Conservation (phyloP, 495 filamentous ascomycete species). For the Trichoderma gamsii region DNA sequence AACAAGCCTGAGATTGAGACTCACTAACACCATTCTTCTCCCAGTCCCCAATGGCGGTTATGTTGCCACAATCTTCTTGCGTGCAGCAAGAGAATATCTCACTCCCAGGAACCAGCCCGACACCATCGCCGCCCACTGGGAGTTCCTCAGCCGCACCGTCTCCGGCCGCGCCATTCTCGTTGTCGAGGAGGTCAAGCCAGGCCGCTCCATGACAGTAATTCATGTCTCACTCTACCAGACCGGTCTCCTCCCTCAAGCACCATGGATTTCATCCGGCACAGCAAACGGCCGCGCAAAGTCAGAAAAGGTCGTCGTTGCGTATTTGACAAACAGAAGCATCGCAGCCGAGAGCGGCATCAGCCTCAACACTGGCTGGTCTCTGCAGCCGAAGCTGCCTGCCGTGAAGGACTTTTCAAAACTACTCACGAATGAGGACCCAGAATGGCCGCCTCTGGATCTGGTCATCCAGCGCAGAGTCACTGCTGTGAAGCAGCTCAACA, state of each 20-base stretch:
- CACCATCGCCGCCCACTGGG: constrained; percentile 61
- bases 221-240: constrained; percentile 56
- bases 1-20: not conserved
- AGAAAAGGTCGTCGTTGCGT: constrained; percentile 41
- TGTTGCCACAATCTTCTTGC: constrained; percentile 56
- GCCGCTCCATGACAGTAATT: constrained; percentile 60
- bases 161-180: constrained; percentile 56
- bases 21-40: not conserved
- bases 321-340: constrained; percentile 62
- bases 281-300: constrained; percentile 18
- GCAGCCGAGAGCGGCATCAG: constrained; percentile 46
- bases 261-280: constrained; percentile 27
- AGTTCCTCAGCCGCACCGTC: constrained; percentile 65
- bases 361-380: not conserved
- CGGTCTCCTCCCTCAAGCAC: constrained; percentile 24
- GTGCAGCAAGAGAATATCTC: constrained; percentile 56
- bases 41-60: constrained; percentile 82
- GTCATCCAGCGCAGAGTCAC: constrained; percentile 49
- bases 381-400: not conserved
- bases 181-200: constrained; percentile 68
- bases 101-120: constrained; percentile 54
- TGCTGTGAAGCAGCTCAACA: constrained; percentile 48
- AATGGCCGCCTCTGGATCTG: not conserved
- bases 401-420: not conserved
- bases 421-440: not conserved